These are phyloP conservation scores for Saccharomycopsis amapae DNA, from an alignment of 805 yeast genomes.

Conservation along the genomic window DNA sequence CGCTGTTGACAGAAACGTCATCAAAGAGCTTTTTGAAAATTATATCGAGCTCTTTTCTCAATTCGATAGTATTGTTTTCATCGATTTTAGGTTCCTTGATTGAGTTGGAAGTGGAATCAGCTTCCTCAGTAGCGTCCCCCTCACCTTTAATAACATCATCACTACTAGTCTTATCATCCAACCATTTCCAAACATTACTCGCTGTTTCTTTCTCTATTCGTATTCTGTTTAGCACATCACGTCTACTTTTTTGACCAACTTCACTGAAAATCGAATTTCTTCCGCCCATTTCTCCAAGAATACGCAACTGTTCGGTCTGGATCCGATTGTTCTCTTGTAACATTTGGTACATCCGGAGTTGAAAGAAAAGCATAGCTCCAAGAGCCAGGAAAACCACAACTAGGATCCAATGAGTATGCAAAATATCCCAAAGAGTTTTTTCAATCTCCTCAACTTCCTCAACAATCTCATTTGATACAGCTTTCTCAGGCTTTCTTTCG, in stretches of 20 bases:
- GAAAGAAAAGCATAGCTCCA: conserved; percentile 1
- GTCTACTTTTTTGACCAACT: background rate
- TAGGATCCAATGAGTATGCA: conserved; percentile 7
- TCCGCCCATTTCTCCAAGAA: background rate
- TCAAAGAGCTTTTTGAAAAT: too few species aligned
- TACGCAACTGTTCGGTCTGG: conserved; percentile 2
- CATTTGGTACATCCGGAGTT: conserved; percentile 3
- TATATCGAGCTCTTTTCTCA: too few species aligned
- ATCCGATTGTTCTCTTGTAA: conserved; percentile 7
- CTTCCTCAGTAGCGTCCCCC: too few species aligned
- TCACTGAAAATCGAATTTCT: background rate
- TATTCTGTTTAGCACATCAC: background rate
- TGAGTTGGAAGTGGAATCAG: too few species aligned
- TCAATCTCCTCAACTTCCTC: conserved; percentile 20
- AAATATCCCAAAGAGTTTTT: conserved; percentile 19
- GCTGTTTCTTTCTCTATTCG: background rate
- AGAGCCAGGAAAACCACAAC: conserved; percentile 2
- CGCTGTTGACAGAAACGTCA: too few species aligned
- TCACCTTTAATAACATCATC: too few species aligned
- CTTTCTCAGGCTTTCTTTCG: background rate
- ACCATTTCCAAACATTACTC: conserved; percentile 14
- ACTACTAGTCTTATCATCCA: too few species aligned
- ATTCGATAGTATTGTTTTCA: too few species aligned
- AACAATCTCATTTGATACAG: background rate
- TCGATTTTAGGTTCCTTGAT: too few species aligned